Conservation (phyloP, 768 basidiomycete genomes). For the Lentinula boryana region DNA sequence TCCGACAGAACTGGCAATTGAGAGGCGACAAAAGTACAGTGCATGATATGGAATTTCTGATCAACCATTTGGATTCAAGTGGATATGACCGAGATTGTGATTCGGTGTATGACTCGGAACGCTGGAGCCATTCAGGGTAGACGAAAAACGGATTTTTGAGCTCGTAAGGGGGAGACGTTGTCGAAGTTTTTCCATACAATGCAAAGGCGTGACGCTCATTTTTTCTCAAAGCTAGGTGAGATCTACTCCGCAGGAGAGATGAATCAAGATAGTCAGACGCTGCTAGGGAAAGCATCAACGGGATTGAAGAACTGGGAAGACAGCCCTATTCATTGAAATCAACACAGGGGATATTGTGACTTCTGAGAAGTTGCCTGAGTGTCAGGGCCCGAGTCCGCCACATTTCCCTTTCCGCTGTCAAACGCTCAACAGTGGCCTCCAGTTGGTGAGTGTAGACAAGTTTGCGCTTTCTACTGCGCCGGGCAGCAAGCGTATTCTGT, state of each 20-base stretch:
- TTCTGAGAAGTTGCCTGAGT: slow-evolving; percentile 36
- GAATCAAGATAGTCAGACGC: not conserved
- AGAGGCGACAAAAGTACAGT: no score
- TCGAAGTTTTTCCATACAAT: no score
- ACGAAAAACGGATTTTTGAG: no score
- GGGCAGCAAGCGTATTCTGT: slow-evolving; percentile 69
- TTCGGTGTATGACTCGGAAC: no score
- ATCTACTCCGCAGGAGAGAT: not conserved
- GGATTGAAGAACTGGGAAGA: slow-evolving; percentile 10
- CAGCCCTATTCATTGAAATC: slow-evolving; percentile 20
- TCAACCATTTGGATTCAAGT: no score
- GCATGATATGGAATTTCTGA: no score
- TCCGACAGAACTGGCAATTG: no score
- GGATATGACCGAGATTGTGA: no score
- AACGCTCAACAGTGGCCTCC: slow-evolving; percentile 37
- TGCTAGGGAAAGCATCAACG: not conserved
- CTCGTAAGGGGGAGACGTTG: not conserved
- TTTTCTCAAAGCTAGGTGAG: not conserved
- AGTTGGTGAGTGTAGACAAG: slow-evolving; percentile 54
- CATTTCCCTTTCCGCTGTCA: slow-evolving; percentile 43
- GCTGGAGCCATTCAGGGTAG: no score
- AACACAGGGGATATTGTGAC: slow-evolving; percentile 41
- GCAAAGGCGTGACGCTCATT: no score
- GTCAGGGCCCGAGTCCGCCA: slow-evolving; percentile 41
- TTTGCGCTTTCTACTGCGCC: slow-evolving; percentile 61